phyloP scores from a whole-genome alignment of 202 grass and related monocot genomes.

The Setaria italica region DNA sequence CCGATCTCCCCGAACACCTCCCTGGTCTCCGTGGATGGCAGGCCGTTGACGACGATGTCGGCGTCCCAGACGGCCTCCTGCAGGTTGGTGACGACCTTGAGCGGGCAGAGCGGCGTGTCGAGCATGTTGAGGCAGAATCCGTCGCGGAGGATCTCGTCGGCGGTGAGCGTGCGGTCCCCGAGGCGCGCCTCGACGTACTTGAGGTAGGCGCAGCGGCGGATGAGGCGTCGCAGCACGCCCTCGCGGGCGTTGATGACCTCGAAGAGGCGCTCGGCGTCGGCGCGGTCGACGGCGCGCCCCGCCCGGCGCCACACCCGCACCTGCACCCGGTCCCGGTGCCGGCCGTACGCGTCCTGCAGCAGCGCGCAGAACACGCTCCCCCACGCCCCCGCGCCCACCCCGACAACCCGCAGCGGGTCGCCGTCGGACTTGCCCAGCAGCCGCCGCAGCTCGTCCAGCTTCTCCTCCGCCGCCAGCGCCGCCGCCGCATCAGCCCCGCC shows the following conservation, averaged over 20 bases:
- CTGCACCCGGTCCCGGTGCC: slow-evolving; percentile 79
- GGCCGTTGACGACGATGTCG: slow-evolving; percentile 84
- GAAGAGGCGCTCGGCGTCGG: slow-evolving; percentile 86
- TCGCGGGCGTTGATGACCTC: slow-evolving; percentile 95
- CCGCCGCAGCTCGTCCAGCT: slow-evolving; percentile 81
- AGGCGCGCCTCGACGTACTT: slow-evolving; percentile 90
- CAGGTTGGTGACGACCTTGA: slow-evolving; percentile 96
- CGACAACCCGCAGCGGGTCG: slow-evolving; percentile 71
- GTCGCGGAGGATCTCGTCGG: slow-evolving; percentile 90
- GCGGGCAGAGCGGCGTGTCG: slow-evolving; percentile 87
- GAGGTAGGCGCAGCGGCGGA: slow-evolving; percentile 86
- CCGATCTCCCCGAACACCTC: slow-evolving; percentile 85
- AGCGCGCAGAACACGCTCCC: slow-evolving; percentile 86
- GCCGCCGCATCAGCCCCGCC: background rate
- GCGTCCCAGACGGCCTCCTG: slow-evolving; percentile 98
- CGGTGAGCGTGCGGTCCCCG: slow-evolving; percentile 79
- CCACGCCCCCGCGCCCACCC: slow-evolving; percentile 89
- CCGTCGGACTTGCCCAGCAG: slow-evolving; percentile 75
- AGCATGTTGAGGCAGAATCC: slow-evolving; percentile 96
- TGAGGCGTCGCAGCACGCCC: slow-evolving; percentile 75
- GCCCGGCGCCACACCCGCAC: slow-evolving; percentile 81
- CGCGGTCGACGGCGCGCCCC: slow-evolving; percentile 75
- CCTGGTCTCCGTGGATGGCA: slow-evolving; percentile 89
- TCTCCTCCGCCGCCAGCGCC: slow-evolving; percentile 51
- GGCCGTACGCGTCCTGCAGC: slow-evolving; percentile 85